phyloP scores from a whole-genome alignment of 805 yeast species.

The Sugiyamaella floridensis region DNA sequence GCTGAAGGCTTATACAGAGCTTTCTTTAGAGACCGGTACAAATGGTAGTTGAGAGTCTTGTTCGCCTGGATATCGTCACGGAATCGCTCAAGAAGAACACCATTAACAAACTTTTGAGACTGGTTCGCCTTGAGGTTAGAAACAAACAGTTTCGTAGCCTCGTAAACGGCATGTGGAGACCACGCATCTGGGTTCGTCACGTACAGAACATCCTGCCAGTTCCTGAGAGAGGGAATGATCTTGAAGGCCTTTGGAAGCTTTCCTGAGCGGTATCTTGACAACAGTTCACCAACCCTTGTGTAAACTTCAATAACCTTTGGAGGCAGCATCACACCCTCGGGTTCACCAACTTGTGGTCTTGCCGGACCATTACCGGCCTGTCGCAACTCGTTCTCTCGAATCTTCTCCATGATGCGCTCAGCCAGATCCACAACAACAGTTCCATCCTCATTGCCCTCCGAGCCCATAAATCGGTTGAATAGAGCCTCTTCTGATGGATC shows the following conservation, averaged over 20 bases:
- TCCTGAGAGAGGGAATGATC: conserved; percentile 82
- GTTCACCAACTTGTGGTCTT: conserved; percentile 29
- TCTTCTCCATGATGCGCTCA: conserved; percentile 87
- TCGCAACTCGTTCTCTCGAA: conserved; percentile 59
- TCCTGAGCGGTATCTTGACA: conserved; percentile 89
- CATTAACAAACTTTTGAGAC: conserved; percentile 74
- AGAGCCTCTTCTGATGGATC: conserved; percentile 78
- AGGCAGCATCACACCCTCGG: conserved; percentile 74
- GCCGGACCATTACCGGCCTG: conserved; percentile 19
- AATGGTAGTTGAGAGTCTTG: conserved; percentile 75
- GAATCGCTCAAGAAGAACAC: conserved; percentile 35
- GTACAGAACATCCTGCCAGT: conserved; percentile 92
- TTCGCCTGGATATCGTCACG: conserved; percentile 34
- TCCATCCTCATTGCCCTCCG: conserved; percentile 9
- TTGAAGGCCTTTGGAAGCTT: conserved; percentile 94
- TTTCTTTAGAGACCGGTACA: conserved; percentile 86
- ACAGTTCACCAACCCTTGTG: conserved; percentile 79
- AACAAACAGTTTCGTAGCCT: conserved; percentile 90
- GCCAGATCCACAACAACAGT: conserved; percentile 44
- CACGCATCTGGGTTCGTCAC: conserved; percentile 89
- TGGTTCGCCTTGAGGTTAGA: conserved; percentile 82
- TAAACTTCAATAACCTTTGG: conserved; percentile 96
- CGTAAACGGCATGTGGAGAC: conserved; percentile 93
- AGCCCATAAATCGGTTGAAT: conserved; percentile 59
- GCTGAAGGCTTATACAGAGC: conserved; percentile 96